Evolutionary conservation across 805 yeast species (phyloP).

Genomic region (Yamadazyma sp.): DNA sequence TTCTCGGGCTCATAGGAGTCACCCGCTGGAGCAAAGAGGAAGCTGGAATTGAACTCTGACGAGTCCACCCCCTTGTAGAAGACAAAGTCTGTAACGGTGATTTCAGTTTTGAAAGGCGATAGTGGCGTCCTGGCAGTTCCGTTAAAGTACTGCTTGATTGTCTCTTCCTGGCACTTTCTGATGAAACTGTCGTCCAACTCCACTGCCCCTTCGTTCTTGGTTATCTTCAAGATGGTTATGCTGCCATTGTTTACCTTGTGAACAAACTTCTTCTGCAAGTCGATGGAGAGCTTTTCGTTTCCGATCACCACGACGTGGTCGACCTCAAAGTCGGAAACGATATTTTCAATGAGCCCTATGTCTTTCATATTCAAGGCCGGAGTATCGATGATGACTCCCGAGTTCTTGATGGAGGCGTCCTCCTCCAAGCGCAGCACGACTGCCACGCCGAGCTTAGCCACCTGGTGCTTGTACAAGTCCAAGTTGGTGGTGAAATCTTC

Average conservation of each 20-base stretch:
- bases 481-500: conserved; percentile 58
- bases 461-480: conserved; percentile 50
- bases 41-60: conserved; percentile 34
- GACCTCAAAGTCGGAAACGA: conserved; percentile 60
- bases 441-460: conserved; percentile 51
- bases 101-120: conserved; percentile 84
- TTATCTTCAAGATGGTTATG: conserved; percentile 57
- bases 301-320: conserved; percentile 70
- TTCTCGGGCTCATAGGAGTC: conserved; percentile 40
- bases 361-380: conserved; percentile 60
- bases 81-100: conserved; percentile 57
- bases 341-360: conserved; percentile 50
- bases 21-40: conserved; percentile 44
- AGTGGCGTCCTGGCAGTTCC: conserved; percentile 67
- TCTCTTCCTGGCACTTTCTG: conserved; percentile 70
- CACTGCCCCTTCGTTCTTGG: conserved; percentile 74
- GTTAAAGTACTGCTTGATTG: conserved; percentile 86
- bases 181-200: conserved; percentile 68
- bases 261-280: conserved; percentile 53
- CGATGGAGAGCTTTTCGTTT: conserved; percentile 66
- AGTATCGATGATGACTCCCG: conserved; percentile 74
- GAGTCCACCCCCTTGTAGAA: conserved; percentile 59
- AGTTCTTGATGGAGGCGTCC: conserved; percentile 43
- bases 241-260: conserved; percentile 26
- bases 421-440: conserved; percentile 49